Conservation (phyloP, 495 filamentous ascomycete species). For the Acidiella bohemica region DNA sequence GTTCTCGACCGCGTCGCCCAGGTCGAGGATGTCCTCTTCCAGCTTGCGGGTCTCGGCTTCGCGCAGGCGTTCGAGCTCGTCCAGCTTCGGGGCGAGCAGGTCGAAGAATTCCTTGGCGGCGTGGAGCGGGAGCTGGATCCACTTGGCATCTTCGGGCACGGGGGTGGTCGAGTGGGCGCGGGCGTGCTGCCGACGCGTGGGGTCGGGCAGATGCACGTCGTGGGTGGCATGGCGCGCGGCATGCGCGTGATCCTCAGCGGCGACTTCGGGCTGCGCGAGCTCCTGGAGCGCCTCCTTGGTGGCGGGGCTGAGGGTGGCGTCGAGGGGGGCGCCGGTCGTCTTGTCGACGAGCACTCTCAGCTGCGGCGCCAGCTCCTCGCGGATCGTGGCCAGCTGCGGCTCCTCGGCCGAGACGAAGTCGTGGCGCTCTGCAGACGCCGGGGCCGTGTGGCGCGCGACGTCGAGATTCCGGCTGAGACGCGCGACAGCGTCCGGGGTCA, state of each 20-base stretch:
- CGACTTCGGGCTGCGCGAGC: conserved; percentile 25
- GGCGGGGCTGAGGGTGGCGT: conserved; percentile 40
- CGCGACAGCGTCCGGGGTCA: conserved; percentile 46
- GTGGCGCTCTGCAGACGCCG: neutral
- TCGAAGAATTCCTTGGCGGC: conserved; percentile 58
- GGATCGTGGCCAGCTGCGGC: conserved; percentile 9
- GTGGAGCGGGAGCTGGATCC: conserved; percentile 49
- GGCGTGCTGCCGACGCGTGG: neutral
- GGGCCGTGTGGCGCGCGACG: neutral
- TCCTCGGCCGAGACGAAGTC: conserved; percentile 11
- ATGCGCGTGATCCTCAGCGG: conserved; percentile 5
- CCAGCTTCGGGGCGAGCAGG: conserved; percentile 47
- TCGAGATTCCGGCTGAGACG: conserved; percentile 27
- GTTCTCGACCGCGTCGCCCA: conserved; percentile 43
- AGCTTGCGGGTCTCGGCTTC: conserved; percentile 41
- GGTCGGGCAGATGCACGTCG: neutral
- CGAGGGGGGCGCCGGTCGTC: conserved; percentile 39
- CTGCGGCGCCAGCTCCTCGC: conserved; percentile 38
- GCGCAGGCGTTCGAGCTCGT: conserved; percentile 46
- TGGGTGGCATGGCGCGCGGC: conserved; percentile 1
- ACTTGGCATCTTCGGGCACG: conserved; percentile 2
- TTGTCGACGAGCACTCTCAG: conserved; percentile 44
- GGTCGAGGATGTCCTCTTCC: conserved; percentile 36
- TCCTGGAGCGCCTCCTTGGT: conserved; percentile 41
- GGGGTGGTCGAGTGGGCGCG: neutral